Base-by-base conservation (phyloP, 2,329 filamentous ascomycete genomes). In the Exophiala mesophila region DNA sequence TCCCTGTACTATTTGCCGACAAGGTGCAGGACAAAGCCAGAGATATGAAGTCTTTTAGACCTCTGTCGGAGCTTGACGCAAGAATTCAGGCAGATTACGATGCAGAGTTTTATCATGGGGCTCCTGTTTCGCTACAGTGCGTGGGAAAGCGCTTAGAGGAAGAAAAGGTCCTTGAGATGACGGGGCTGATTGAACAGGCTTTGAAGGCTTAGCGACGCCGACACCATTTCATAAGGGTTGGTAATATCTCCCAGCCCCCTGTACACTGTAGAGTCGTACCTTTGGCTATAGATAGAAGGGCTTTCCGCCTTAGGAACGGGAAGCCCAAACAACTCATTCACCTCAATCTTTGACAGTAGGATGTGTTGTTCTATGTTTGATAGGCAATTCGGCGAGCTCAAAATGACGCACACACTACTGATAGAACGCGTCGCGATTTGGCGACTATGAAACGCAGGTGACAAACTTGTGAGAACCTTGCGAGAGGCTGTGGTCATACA, bases 151-250 rank as follows among this genome's bases (percentile, higher is more conserved):
- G 52, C 10, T 39, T 57, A 6, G 56, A 58, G 21, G 55, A 57
- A 23, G 55, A 54, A 45, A 56, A 57, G 29, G 50, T 55, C 1
- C 33, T 66, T 23, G 60, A 63, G 33, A 61, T 65, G 57, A 57
- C 58, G 9, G 58, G 56, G 10, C 49, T 64, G 15, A 56, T 65
- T 38, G 49, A 55, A 13, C 56, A 63, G 29, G 55, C 57, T 10
- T 36, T 64, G 39, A 57, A 18, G 33, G 33, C 15, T 52, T 32
- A 36, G 13, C n/a, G 21, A 21, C 13, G 24, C n/a, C n/a, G n/a
- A n/a, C n/a, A n/a, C n/a, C n/a, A n/a, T n/a, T n/a, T n/a, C n/a
- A n/a, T n/a, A n/a, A n/a, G n/a, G n/a, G n/a, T n/a, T n/a, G n/a
- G n/a, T n/a, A n/a, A n/a, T n/a, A n/a, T n/a, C n/a, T n/a, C n/a